Base-by-base conservation (phyloP, 2,329 filamentous ascomycete genomes). In the Diaporthe capsici region DNA sequence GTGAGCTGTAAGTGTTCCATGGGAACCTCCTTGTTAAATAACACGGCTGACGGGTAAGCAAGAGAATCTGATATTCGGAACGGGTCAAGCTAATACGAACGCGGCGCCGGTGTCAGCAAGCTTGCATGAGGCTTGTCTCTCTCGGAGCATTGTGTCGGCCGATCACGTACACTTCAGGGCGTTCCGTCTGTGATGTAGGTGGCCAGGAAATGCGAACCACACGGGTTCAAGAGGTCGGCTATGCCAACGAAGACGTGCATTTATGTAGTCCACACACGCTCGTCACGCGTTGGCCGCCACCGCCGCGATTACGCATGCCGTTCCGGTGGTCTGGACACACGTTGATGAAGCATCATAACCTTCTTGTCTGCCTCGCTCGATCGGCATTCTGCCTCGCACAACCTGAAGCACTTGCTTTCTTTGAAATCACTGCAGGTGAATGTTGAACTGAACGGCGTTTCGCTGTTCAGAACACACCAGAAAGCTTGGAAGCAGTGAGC, bases 111-210 rank as follows among this genome's bases (percentile, higher is more conserved):
- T 51, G 61, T 67, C 42, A 67, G 61, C 61, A 49, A n/a, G 61
- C 20, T 20, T 49, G 61, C 61, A 67, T 67, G 61, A 49, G 42
- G 17, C 42, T 65, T 65, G 25, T 65, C 39, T 34, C 13, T 8
- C 42, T 65, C 39, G 8, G 28, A 25, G 61, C 42, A 65, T 65
- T 25, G 10, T 31, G 25, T n/a, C 10, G 42, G 42, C 51, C 28
- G 20, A 47, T 47, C 42, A 34, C 20, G 15, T 37, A 34, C 42
- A 12, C 28, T 44, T 47, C 10, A 17, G 60, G 7, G 25, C 28
- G 42, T 31, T 22, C 25, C 17, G 39, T n/a, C 60, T 10, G 42
- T 34, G 25, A 49, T 49, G 4, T 8, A 49, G 8, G 17, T 3
- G 17, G 42, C 25, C 28, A 49, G 42, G 42, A 49, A 67, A 25